A percentile compares a stretch with the other conserved stretches of the same genome.
Evolutionary conservation across 345 rosid species (phyloP).

Genomic region (Noccaea bulbosa): DNA sequence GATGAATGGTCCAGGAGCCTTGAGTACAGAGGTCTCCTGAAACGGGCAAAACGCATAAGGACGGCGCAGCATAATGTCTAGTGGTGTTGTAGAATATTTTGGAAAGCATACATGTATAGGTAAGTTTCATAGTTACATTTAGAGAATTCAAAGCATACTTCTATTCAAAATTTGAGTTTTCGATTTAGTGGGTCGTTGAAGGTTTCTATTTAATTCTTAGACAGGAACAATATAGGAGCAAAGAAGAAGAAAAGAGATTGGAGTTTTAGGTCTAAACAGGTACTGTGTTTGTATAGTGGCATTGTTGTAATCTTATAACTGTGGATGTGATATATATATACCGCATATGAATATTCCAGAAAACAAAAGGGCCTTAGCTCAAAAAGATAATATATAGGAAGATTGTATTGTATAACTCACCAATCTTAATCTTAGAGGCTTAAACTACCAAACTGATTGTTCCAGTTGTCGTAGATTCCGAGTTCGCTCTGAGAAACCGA

Average conservation of each 20-base stretch:
- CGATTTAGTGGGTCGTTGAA: constrained; percentile 16
- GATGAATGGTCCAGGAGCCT: constrained; percentile 92
- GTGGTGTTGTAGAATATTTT: constrained; percentile 26
- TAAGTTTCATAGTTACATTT: constrained; percentile 4
- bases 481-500: constrained; percentile 85
- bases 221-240: background rate
- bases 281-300: constrained; percentile 25
- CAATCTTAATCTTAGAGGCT: constrained; percentile 52
- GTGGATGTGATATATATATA: background rate
- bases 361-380: constrained; percentile 21
- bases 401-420: constrained; percentile 36
- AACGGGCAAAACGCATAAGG: constrained; percentile 56
- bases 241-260: constrained; percentile 25
- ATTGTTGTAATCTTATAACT: constrained; percentile 35
- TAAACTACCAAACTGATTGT: constrained; percentile 90
- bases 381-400: constrained; percentile 15
- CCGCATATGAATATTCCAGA: constrained; percentile 24
- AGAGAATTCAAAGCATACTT: background rate
- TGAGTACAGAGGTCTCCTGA: constrained; percentile 67
- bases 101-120: constrained; percentile 36
- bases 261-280: constrained; percentile 26
- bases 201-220: constrained; percentile 1
- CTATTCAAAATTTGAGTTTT: background rate
- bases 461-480: constrained; percentile 78
- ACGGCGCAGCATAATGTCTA: constrained; percentile 45